Evolutionary conservation across 202 grass and related monocot genomes (phyloP), one percentile per base, ranked within the genome.

Genomic region (Panicum virgatum): DNA sequence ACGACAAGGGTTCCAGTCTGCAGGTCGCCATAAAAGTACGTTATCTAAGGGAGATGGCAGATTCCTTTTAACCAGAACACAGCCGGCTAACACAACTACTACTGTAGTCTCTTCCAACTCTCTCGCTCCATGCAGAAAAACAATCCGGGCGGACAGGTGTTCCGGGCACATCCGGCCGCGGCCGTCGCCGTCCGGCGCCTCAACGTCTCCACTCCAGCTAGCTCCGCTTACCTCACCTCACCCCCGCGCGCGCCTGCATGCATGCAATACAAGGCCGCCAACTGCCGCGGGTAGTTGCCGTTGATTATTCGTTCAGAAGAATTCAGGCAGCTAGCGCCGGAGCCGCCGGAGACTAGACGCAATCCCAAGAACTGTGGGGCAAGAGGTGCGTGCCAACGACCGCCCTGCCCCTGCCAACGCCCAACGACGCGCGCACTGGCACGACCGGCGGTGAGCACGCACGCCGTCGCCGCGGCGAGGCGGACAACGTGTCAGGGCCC

Each of bases 1-100:
- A n/a, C 54, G 75, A 68, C 86, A 36, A 73, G 26, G 30, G 25
- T 84, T 79, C 10, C 43, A 73, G 40, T 88, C 59, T 88, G 60
- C 42, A 43, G 10, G 12, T 20, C 47, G 47, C 19, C 50, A 79
- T 40, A 76, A 63, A 77, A 78, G 37, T 66, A 83, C 23, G 66
- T 78, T 71, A 78, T 85, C 83, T 57, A 1, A 22, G 30, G 7
- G 20, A 9, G 30, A n/a, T n/a, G 15, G 19, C 54, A 52, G 22
- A 52, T 79, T 78, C 75, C 66, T 42, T 78, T 34, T 25, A 44
- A 52, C 59, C 38, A 27, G 40, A 32, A 40, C 23, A 37, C 23
- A 25, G 5, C 30, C 52, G 38, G 65, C 48, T 34, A 34, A 34
- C n/a, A 34, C 4, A 34, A 34, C 32, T 34, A 34, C 32, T 34